Evolutionary conservation across 148 eudicot genomes (phyloP).

Genomic region (Persicaria maculosa): DNA sequence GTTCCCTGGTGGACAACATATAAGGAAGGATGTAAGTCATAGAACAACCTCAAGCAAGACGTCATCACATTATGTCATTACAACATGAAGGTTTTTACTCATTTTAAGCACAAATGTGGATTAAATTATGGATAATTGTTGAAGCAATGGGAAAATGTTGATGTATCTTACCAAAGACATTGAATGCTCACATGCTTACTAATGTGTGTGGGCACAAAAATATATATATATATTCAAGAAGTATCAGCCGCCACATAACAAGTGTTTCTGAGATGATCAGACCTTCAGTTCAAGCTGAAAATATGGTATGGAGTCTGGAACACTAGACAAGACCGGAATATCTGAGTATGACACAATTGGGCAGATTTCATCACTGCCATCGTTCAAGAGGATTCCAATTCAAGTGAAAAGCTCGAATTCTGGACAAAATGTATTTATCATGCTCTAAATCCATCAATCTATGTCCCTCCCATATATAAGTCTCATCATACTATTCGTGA

Average conservation of each 20-base stretch:
- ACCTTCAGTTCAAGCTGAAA: too few relatives aligned
- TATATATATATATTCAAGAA: not conserved
- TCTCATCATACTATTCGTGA: too few relatives aligned
- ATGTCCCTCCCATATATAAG: too few relatives aligned
- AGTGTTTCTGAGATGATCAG: not conserved
- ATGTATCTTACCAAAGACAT: not conserved
- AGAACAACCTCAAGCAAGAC: not conserved
- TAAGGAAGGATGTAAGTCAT: not conserved
- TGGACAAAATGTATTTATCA: too few relatives aligned
- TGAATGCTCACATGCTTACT: not conserved
- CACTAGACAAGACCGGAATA: not conserved
- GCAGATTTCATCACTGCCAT: not conserved
- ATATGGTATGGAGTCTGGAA: not conserved
- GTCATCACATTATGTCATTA: not conserved
- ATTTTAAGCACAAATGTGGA: not conserved
- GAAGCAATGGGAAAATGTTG: not conserved
- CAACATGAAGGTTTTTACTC: not conserved
- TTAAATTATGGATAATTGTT: not conserved
- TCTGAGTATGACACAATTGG: not conserved
- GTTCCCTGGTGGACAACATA: conserved; percentile 41
- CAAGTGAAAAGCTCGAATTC: not conserved
- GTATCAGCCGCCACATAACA: not conserved
- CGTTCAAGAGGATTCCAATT: not conserved
- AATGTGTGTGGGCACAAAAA: not conserved
- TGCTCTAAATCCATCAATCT: too few relatives aligned